Conservation (phyloP, 345 rosid genomes). For the Linum tenue region DNA sequence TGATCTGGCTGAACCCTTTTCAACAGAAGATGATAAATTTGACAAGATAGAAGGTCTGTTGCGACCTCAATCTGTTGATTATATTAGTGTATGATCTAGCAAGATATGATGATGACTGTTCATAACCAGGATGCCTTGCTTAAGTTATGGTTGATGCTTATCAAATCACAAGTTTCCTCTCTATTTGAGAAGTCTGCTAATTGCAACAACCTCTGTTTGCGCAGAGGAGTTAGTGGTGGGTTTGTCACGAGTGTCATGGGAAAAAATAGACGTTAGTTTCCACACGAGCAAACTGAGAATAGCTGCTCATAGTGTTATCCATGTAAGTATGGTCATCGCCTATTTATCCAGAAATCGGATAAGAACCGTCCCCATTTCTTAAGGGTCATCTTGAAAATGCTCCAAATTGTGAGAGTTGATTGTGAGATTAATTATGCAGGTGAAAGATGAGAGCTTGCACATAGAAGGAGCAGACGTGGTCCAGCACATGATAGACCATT, state of each 20-base stretch:
- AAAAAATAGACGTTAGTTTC: constrained; percentile 91
- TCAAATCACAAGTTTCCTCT: too few species aligned
- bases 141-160: too few species aligned
- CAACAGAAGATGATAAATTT: constrained; percentile 25
- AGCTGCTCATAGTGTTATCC: constrained; percentile 95
- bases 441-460: constrained; percentile 58
- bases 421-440: constrained; percentile 35
- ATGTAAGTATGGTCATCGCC: constrained; percentile 33
- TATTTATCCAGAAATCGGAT: background rate
- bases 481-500: constrained; percentile 76
- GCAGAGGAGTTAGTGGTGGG: constrained; percentile 31
- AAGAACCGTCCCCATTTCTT: constrained; percentile 2
- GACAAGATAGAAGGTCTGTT: constrained; percentile 74
- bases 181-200: too few species aligned
- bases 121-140: too few species aligned
- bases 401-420: background rate
- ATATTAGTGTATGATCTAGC: too few species aligned
- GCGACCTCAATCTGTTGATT: too few species aligned
- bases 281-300: constrained; percentile 68
- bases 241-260: constrained; percentile 84
- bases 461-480: constrained; percentile 88
- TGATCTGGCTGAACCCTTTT: constrained; percentile 27
- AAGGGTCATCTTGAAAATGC: background rate
- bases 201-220: too few species aligned
- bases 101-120: too few species aligned